Conservation (phyloP, 441 rosid species). For the Adansonia rubrostipa region DNA sequence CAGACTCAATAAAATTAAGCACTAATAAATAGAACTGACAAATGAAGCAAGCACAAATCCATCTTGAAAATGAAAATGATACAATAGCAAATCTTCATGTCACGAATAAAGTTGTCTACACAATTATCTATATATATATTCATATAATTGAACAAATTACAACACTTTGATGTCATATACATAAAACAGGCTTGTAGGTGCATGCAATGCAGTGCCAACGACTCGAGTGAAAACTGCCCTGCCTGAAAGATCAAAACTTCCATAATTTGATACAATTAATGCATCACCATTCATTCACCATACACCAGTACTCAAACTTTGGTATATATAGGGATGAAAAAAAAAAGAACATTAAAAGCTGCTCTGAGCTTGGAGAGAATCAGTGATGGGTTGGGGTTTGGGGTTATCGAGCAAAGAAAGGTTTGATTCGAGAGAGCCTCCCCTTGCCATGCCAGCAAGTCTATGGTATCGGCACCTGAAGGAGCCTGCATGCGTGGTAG, state of each 20-base stretch:
- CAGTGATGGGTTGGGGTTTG: not conserved
- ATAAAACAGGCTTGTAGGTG: not conserved
- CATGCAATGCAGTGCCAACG: not conserved
- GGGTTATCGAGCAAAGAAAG: not conserved
- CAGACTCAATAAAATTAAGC: no score
- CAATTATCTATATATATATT: not conserved
- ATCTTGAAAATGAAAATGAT: no score
- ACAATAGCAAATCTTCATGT: no score
- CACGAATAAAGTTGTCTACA: no score
- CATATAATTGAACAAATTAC: not conserved
- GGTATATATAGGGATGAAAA: not conserved
- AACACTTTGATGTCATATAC: not conserved
- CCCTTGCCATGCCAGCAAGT: not conserved
- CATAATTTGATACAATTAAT: not conserved
- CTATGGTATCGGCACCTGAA: conserved; percentile 35
- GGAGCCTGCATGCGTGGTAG: conserved; percentile 33
- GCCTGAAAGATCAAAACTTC: not conserved
- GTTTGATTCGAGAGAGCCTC: conserved; percentile 23
- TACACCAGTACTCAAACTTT: not conserved
- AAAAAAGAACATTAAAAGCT: no score
- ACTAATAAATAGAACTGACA: no score
- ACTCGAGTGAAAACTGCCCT: not conserved
- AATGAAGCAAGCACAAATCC: no score
- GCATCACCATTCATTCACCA: not conserved
- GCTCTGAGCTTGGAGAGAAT: conserved; percentile 5